phyloP scores from a whole-genome alignment of 768 basidiomycete genomes.

The Rhodotorula paludigena region DNA sequence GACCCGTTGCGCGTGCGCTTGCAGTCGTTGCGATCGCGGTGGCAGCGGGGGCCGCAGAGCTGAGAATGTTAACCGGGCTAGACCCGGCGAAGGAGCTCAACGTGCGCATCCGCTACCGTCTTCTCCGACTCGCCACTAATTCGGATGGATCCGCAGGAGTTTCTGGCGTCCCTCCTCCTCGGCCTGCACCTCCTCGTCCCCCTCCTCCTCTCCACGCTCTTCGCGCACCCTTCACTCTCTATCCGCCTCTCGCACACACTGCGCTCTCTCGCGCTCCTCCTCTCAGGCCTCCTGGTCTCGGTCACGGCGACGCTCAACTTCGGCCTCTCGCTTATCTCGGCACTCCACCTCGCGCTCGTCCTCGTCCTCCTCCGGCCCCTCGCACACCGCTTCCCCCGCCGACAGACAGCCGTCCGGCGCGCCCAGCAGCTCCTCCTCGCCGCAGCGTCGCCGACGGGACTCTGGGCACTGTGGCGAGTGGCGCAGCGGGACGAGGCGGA shows the following conservation, averaged over 20 bases:
- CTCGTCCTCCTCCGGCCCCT: constrained; percentile 49
- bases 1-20: neutral
- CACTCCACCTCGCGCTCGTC: constrained; percentile 62
- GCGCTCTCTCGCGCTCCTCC: constrained; percentile 70
- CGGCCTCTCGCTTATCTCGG: constrained; percentile 71
- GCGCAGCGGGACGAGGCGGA: neutral
- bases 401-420: constrained; percentile 58
- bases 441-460: constrained; percentile 52
- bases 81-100: neutral
- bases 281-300: constrained; percentile 78
- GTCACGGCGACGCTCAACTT: constrained; percentile 86
- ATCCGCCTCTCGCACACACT: constrained; percentile 51
- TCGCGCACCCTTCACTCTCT: constrained; percentile 10
- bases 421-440: constrained; percentile 46
- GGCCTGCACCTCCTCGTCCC: constrained; percentile 23
- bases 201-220: constrained; percentile 10
- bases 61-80: constrained; percentile 5
- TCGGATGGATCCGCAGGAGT: constrained; percentile 2
- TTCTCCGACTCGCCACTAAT: neutral
- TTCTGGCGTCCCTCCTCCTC: constrained; percentile 7
- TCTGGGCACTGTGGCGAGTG: constrained; percentile 53
- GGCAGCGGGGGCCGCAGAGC: constrained; percentile 15
- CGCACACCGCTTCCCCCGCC: constrained; percentile 46
- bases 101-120: neutral
- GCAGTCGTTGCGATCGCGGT: constrained; percentile 4